Percentiles rank a stretch among this genome's conserved stretches.
Evolutionary conservation across 208 protist species (phyloP).

Genomic region (Trypanosoma cruzi): DNA sequence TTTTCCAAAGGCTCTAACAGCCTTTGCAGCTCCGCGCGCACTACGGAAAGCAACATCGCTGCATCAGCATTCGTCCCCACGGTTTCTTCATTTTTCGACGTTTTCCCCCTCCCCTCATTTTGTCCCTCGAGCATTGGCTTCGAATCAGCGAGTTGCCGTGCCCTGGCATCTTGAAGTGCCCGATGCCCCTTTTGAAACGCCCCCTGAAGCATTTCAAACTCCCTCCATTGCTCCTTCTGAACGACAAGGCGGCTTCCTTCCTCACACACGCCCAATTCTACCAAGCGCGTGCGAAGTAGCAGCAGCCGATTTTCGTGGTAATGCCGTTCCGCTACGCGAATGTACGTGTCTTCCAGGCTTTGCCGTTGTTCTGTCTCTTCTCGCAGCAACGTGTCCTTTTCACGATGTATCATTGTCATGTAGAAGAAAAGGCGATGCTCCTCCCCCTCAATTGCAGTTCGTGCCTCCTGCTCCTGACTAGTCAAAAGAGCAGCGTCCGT

Average conservation of each 20-base stretch:
- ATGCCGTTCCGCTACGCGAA: neutral
- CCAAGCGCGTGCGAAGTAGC: neutral
- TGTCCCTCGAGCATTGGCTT: neutral
- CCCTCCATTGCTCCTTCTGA: conserved; percentile 1
- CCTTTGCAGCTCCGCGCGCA: conserved; percentile 12
- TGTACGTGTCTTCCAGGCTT: conserved; percentile 1
- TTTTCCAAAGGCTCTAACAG: conserved; percentile 12
- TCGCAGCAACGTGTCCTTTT: neutral
- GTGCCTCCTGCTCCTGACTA: conserved; percentile 14
- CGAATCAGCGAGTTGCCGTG: no score
- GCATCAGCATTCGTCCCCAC: neutral
- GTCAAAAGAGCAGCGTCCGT: conserved; percentile 3
- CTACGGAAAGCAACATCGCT: neutral
- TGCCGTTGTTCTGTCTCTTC: conserved; percentile 9
- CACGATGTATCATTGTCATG: conserved; percentile 8
- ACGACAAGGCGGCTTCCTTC: neutral
- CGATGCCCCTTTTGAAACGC: neutral
- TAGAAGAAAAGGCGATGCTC: conserved; percentile 26
- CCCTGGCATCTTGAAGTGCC: no score
- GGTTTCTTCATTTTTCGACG: neutral
- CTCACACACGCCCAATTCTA: neutral
- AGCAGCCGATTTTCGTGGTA: neutral
- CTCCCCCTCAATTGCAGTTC: conserved; percentile 20
- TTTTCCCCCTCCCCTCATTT: neutral
- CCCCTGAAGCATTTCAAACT: neutral